A percentile compares a stretch with the other conserved stretches of the same genome.
Conservation (phyloP, 2,329 filamentous ascomycete species). For the Magnaporthiopsis poae region DNA sequence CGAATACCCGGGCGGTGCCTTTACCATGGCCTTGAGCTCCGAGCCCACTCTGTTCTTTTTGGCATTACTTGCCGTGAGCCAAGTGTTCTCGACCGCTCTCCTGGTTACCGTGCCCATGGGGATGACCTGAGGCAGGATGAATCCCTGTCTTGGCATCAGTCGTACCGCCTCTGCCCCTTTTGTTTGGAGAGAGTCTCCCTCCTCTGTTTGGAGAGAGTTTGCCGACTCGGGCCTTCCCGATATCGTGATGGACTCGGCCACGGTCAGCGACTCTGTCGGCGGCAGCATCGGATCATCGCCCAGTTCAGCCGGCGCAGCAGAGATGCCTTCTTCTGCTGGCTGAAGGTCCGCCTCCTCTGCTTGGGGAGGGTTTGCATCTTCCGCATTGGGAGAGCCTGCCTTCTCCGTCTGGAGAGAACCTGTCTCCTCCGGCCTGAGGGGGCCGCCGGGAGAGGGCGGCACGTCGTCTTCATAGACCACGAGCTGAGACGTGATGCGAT, state of each 20-base stretch:
- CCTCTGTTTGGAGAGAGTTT: neutral
- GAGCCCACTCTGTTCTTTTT: constrained; percentile 94
- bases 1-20: constrained; percentile 76
- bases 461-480: constrained; percentile 64
- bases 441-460: constrained; percentile 35
- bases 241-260: too few relatives aligned
- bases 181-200: neutral
- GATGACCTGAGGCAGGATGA: constrained; percentile 88
- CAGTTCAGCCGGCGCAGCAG: too few relatives aligned
- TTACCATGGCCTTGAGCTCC: constrained; percentile 93
- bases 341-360: too few relatives aligned
- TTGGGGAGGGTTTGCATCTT: too few relatives aligned
- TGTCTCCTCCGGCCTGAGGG: constrained; percentile 5
- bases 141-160: constrained; percentile 43
- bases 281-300: too few relatives aligned
- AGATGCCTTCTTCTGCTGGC: too few relatives aligned
- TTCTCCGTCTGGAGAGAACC: neutral
- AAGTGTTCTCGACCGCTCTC: constrained; percentile 91
- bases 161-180: constrained; percentile 10
- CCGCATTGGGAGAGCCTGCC: constrained; percentile 7
- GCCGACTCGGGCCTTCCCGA: too few relatives aligned
- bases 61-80: constrained; percentile 94
- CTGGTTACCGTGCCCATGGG: constrained; percentile 97
- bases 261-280: too few relatives aligned
- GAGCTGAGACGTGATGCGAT: constrained; percentile 89